Base-by-base conservation (phyloP, 2,329 filamentous ascomycete genomes). In the Ophiostoma tasmaniense region DNA sequence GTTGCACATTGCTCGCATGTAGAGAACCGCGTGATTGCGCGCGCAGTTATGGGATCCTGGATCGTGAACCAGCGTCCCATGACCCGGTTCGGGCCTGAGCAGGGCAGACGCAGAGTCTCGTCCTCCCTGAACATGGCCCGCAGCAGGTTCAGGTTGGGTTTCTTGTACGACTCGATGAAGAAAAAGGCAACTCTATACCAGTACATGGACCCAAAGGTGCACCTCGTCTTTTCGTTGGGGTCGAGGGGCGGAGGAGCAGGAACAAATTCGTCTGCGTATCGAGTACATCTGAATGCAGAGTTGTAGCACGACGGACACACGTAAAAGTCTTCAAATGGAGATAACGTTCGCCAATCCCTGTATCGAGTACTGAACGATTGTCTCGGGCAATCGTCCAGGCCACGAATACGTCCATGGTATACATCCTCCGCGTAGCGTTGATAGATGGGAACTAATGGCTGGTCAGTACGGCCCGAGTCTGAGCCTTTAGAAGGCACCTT, bases 141-240 rank as follows among this genome's bases (percentile, higher is more conserved):
- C 37, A 97, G 82, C 5, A 96, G 79, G 14, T 85, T 84, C 55
- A 95, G 79, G 72, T 92, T 87, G 2, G 84, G 81, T 22, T 85
- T 81, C 14, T 86, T 80, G 73, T 91, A 86, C 77, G 93, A 92
- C 67, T 90, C 80, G 1, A 89, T 93, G 71, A 96, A 83, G 2
- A 93, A 83, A 87, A 90, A 96, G 0, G 93, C 93, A 52, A 97
- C 87, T 35, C 91, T 88, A 74, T 92, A 89, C 92, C 93, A 97
- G 0, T 89, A 86, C 0, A 83, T 84, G 14, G 87, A 84, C 37
- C 91, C 91, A 77, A 97, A 92, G 72, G 93, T 89, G 79, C 94
- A 98, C 64, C 84, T 82, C 8, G 91, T 83, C 64, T 85, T 82
- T 55, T 83, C 81, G 17, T 85, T 83, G 2, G 83, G 80, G 4